phyloP scores from a whole-genome alignment of 2,329 filamentous ascomycete genomes.

The Ophiostoma tasmaniense region DNA sequence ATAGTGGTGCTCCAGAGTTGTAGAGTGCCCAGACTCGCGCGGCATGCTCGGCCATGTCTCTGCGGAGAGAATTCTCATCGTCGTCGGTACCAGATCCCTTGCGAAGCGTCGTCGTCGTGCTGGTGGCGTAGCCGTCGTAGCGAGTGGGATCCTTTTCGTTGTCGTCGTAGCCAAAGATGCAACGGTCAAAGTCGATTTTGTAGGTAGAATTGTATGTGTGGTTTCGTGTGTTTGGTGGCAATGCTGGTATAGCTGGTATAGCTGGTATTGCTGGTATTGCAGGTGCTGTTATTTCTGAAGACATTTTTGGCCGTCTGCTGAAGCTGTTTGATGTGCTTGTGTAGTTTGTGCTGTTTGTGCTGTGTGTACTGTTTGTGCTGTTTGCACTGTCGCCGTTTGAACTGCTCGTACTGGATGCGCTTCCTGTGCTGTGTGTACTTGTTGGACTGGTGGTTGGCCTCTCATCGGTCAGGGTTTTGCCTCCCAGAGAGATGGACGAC shows the following conservation, averaged over 20 bases:
- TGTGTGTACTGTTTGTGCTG: not conserved
- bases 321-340: not conserved
- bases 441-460: slow-evolving; percentile 4
- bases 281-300: not conserved
- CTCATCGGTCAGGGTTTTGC: slow-evolving; percentile 1
- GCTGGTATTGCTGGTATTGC: not conserved
- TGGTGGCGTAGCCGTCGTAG: not conserved
- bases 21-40: slow-evolving; percentile 17
- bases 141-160: not conserved
- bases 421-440: not conserved
- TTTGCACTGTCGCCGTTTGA: not conserved
- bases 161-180: not conserved
- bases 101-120: not conserved
- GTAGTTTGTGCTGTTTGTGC: not conserved
- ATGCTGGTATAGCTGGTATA: too few relatives aligned
- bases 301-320: not conserved
- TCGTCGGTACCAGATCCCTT: not conserved
- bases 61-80: not conserved
- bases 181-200: not conserved
- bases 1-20: slow-evolving; percentile 19
- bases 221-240: not conserved
- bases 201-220: not conserved
- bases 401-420: not conserved
- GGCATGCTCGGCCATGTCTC: slow-evolving; percentile 14
- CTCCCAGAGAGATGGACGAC: slow-evolving; percentile 6